Base-by-base conservation (phyloP, 768 basidiomycete genomes). In the Mycena galericulata region DNA sequence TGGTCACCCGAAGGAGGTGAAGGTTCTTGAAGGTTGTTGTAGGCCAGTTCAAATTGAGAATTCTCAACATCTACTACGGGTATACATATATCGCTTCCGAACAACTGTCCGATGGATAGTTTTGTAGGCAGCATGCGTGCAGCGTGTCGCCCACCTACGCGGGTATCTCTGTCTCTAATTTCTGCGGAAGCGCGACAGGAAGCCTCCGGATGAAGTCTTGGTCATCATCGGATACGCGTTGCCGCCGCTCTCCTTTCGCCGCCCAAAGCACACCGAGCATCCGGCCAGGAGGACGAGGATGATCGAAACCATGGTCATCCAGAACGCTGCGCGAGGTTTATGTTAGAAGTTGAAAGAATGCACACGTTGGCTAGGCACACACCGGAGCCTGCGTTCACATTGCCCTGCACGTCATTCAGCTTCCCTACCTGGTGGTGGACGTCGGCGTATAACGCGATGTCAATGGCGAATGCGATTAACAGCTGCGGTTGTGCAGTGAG, bases 391-490 rank as follows among this genome's bases (percentile, higher is more conserved):
- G 66, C 65, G 47, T 71, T 34, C 1, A 65, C 65, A 22, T 65
- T 54, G 4, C 22, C 66, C 6, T 32, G 18, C 27, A 66, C 51
- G 27, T 57, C 24, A 0, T 58, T 11, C 29, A 73, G 34, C n/a
- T 71, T 64, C 18, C 65, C 65, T 27, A 67, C n/a, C 40, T 68
- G 20, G 54, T 73, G 70, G 46, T 71, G 72, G 11, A 71, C 64
- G 12, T 53, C 29, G 20, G 58, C 70, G 58, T 20, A 71, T 9
- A 73, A 59, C 3, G 70, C 72, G 57, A 73, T 66, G 43, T 73
- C 72, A 24, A 73, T 68, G 20, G 70, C 70, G 65, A 71, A 73
- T 0, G 70, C 67, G 41, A 73, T 68, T 11, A 73, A 29, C 3
- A 71, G 66, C 70, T 71, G 51, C 20, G 20, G 4, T 10, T 11